Base-by-base conservation (phyloP, 768 basidiomycete species). In the Boletus rufocinnamomeus region DNA sequence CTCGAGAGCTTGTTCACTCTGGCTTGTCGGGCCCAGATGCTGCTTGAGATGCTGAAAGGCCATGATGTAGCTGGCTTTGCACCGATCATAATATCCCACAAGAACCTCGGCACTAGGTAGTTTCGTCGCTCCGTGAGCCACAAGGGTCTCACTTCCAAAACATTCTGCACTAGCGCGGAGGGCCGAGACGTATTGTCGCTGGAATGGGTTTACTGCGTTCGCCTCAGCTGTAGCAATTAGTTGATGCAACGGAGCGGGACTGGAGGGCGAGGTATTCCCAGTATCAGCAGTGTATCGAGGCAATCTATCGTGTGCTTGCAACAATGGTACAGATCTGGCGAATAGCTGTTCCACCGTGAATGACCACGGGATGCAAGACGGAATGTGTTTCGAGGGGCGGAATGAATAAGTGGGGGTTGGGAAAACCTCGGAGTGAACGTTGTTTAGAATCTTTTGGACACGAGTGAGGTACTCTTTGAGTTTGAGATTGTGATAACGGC, bases 1-100 rank as follows among this genome's bases (percentile, higher is more conserved):
- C 14, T 46, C 23, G 2, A 72, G 32, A 8, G 66, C 59, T 5
- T 32, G 37, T 57, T 75, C 72, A 4, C 56, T 56, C 9, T 21
- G 11, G 32, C 47, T 67, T 28, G 16, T 46, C 3, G 72, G 65
- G 56, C 13, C 64, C 48, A 66, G 60, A 34, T 25, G 4, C 4
- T 52, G 27, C 34, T 30, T 32, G 49, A 72, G 14, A 32, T 17
- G 2, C 3, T 17, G 10, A 3, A 58, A 43, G 2, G 17, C 28
- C 4, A 52, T 9, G 1, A 27, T 19, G 34, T 62, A 69, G 30
- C 19, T 44, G 3, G n/a, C 23, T 46, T 46, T 61, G 45, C n/a
- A n/a, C n/a, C n/a, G n/a, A n/a, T n/a, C n/a, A n/a, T n/a, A n/a
- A n/a, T n/a, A n/a, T n/a, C n/a, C n/a, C n/a, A n/a, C n/a, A n/a